Conservation (phyloP, 116 monocot genomes). For the Zostera marina region DNA sequence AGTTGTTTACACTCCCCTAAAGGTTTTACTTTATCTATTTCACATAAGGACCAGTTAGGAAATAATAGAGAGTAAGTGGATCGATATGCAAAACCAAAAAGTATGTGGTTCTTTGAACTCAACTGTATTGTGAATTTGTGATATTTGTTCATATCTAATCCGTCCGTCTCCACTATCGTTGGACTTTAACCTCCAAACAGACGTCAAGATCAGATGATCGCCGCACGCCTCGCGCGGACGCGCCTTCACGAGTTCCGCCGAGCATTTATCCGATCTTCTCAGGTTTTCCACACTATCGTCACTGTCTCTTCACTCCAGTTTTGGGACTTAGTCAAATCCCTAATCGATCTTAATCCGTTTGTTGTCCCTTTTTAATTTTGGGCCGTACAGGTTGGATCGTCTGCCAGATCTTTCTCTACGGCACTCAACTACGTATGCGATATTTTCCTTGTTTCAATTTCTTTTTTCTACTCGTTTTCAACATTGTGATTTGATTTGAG, state of each 20-base stretch:
- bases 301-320: background rate
- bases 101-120: too few species aligned
- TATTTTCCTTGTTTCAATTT: background rate
- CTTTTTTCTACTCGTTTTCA: background rate
- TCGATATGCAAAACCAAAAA: too few species aligned
- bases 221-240: conserved; percentile 10
- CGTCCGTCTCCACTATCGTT: background rate
- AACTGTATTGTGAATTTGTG: too few species aligned
- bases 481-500: background rate
- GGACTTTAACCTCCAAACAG: background rate
- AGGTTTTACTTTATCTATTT: too few species aligned
- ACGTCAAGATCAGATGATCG: conserved; percentile 8
- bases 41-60: too few species aligned
- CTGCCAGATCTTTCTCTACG: conserved; percentile 61
- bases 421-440: conserved; percentile 75
- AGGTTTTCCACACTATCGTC: background rate
- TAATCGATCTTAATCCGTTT: background rate
- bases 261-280: background rate
- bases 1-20: too few species aligned
- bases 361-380: too few species aligned
- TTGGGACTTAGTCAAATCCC: background rate
- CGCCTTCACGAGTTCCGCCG: conserved; percentile 11
- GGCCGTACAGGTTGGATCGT: conserved; percentile 20
- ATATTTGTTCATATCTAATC: too few species aligned
- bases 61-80: too few species aligned